Evolutionary conservation across 345 rosid species (phyloP).

Genomic region (Mallotus nudiflorus): DNA sequence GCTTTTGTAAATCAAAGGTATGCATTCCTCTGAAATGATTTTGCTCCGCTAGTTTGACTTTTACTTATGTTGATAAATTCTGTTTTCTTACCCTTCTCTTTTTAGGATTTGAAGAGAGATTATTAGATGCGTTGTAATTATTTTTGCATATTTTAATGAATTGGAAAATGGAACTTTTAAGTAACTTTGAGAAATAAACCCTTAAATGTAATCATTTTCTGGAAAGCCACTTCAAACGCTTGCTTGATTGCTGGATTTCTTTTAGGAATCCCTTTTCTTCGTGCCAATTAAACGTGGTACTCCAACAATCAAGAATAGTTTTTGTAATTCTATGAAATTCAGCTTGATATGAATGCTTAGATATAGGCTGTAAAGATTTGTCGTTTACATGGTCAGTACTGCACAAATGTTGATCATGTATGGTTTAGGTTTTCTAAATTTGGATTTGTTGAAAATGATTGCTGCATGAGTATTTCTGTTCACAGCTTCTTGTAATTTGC

Average conservation of each 20-base stretch:
- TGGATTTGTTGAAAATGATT: no score
- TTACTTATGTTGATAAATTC: background rate
- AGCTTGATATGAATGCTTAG: background rate
- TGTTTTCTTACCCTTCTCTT: background rate
- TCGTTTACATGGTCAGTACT: no score
- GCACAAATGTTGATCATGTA: no score
- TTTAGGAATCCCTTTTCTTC: background rate
- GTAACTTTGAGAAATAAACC: background rate
- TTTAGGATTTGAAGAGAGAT: background rate
- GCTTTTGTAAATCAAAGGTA: conserved; percentile 96
- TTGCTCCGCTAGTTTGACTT: background rate
- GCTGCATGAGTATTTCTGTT: background rate
- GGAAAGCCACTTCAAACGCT: background rate
- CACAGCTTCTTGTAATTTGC: background rate
- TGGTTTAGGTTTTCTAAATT: no score
- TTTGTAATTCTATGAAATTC: background rate
- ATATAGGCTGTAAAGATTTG: background rate
- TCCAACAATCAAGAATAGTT: no score
- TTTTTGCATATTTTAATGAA: background rate
- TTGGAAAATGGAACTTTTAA: background rate
- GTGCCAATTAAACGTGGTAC: no score
- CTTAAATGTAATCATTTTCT: background rate
- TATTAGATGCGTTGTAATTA: background rate
- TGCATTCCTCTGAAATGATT: background rate
- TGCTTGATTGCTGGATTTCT: background rate